Evolutionary conservation across 371 early-diverging fungal species (phyloP), one percentile per base, ranked within the genome.

Genomic region (Quaeritorhiza haematococci): DNA sequence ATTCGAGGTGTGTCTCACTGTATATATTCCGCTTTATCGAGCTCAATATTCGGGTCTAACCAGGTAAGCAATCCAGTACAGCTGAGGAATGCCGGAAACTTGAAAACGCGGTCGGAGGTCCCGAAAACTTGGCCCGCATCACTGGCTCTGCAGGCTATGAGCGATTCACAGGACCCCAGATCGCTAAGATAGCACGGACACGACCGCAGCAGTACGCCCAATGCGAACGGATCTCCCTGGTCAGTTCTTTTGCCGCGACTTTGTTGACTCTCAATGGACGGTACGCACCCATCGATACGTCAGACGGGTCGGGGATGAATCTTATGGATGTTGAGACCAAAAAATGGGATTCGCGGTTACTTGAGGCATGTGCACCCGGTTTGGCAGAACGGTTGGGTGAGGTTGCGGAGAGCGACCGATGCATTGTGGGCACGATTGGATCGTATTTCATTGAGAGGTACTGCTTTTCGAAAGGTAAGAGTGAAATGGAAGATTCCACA

Each of bases 241-340:
- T 90, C 10, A 84, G 85, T 38, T 89, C 89, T 1, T 86, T 90
- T 53, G 57, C 82, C 6, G 75, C 87, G 0, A 79, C 85, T 2
- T 53, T 92, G n/a, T 66, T 92, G 6, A 10, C 10, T 47, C n/a
- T n/a, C n/a, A 48, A 83, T 3, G 89, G 87, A 0, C 26, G 66
- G 0, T 71, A 77, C 27, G 79, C 80, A 0, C 80, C 84, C 19
- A 82, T 90, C 7, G 92, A 92, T 64, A 71, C 76, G 2, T 75
- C 84, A 3, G 92, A 92, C 63, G 92, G 84, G 0, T 85, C 87
- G 13, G 92, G 92, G 1, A 92, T 89, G 74, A 92, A 92, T 58
- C 61, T 90, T 49, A 71, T 90, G 64, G 74, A 92, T 55, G 77
- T 90, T n/a, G 56, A 73, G 3, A 65, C 72, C 17, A 73, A 76